phyloP scores from a whole-genome alignment of 441 rosid genomes.

The Adansonia grandidieri region DNA sequence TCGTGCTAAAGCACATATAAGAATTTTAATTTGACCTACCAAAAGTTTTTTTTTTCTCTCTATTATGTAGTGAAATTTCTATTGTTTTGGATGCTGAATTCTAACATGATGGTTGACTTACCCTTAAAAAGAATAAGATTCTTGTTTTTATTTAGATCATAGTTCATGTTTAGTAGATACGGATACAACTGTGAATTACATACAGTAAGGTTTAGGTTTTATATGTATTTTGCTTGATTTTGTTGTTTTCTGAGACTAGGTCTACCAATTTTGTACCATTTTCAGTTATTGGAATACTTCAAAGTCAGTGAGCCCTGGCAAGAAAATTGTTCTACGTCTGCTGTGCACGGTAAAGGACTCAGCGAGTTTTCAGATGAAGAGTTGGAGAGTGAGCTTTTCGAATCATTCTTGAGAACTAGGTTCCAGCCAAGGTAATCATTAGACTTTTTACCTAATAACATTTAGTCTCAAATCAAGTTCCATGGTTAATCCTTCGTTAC shows the following conservation, averaged over 20 bases:
- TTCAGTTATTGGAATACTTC: slow-evolving; percentile 64
- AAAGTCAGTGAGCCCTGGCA: slow-evolving; percentile 63
- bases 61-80: neutral
- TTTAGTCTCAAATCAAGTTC: neutral
- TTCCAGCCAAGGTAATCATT: slow-evolving; percentile 59
- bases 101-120: neutral
- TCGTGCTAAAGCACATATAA: neutral
- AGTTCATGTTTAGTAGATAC: neutral
- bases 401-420: slow-evolving; percentile 56
- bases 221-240: neutral
- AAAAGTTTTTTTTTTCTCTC: neutral
- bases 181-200: neutral
- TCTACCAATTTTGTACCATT: slow-evolving; percentile 11
- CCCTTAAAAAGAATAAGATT: neutral
- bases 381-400: slow-evolving; percentile 68
- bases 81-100: neutral
- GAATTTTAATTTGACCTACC: neutral
- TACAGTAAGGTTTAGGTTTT: slow-evolving; percentile 7
- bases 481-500: neutral
- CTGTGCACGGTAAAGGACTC: slow-evolving; percentile 37
- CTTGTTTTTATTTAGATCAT: neutral
- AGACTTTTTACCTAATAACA: slow-evolving; percentile 15
- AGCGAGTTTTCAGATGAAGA: slow-evolving; percentile 47
- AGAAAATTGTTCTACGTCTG: slow-evolving; percentile 38
- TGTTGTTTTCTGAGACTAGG: slow-evolving; percentile 23